Evolutionary conservation across 768 basidiomycete species (phyloP).

Genomic region (Sarcomyxa edulis): DNA sequence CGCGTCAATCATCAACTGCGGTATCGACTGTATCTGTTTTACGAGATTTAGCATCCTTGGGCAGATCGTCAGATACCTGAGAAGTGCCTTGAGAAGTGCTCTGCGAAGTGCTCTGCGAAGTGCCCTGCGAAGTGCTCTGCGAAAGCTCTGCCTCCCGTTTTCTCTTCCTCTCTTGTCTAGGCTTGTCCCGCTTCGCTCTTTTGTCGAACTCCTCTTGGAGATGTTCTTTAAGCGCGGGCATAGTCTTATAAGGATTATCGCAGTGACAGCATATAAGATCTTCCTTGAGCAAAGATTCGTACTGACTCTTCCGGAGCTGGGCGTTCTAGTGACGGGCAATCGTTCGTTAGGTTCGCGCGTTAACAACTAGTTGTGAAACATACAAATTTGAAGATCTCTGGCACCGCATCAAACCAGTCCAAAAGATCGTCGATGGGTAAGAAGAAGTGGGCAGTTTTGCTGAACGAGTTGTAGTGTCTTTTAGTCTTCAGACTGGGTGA

Average conservation of each 20-base stretch:
- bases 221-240: slow-evolving; percentile 72
- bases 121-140: too few species aligned
- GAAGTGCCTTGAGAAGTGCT: too few species aligned
- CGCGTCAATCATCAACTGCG: too few species aligned
- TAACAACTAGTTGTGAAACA: too few species aligned
- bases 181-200: slow-evolving; percentile 35
- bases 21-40: too few species aligned
- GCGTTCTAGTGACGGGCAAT: slow-evolving; percentile 47
- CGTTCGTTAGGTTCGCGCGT: too few species aligned
- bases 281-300: slow-evolving; percentile 65
- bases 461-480: slow-evolving; percentile 90
- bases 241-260: slow-evolving; percentile 54
- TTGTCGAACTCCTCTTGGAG: slow-evolving; percentile 70
- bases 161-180: slow-evolving; percentile 33
- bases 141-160: slow-evolving; percentile 29
- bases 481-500: slow-evolving; percentile 75
- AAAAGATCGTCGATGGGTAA: slow-evolving; percentile 72
- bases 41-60: too few species aligned
- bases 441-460: slow-evolving; percentile 82
- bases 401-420: slow-evolving; percentile 70
- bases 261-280: slow-evolving; percentile 70
- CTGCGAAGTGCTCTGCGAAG: too few species aligned
- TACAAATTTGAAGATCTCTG: too few species aligned
- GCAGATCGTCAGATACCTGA: too few species aligned
- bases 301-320: slow-evolving; percentile 42